A percentile compares a stretch with the other conserved stretches of the same genome.
phyloP scores from a whole-genome alignment of 2,329 filamentous ascomycete genomes.

The Zelopaecilomyces penicillatus region DNA sequence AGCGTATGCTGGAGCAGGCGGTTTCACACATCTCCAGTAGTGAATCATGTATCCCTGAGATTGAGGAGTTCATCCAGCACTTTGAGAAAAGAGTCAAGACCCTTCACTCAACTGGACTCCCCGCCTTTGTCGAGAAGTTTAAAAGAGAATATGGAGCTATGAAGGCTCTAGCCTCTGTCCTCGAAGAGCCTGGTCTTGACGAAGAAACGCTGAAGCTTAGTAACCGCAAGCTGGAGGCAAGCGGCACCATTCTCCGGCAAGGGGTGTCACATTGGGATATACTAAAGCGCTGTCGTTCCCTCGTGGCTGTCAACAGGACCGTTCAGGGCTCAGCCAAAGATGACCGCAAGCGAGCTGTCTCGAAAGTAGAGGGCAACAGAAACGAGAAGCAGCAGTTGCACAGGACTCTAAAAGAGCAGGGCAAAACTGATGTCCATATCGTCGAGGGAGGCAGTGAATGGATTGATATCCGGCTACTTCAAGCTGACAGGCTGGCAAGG shows the following conservation, averaged over 20 bases:
- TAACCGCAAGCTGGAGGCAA: constrained; percentile 16
- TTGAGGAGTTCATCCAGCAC: constrained; percentile 11
- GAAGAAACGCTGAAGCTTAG: constrained; percentile 9
- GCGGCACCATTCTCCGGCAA: constrained; percentile 15
- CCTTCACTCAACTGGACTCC: constrained; percentile 13
- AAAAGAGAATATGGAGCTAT: constrained; percentile 11
- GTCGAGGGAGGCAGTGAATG: constrained; percentile 27
- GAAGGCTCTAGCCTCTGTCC: constrained; percentile 5
- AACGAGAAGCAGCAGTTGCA: constrained; percentile 22
- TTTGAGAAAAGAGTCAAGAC: constrained; percentile 7
- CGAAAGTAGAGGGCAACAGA: constrained; percentile 13
- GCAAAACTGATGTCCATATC: constrained; percentile 26
- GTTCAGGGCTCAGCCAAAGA: constrained; percentile 25
- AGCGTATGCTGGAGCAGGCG: constrained; percentile 8
- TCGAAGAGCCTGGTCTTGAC: constrained; percentile 6
- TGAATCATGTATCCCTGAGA: constrained; percentile 10
- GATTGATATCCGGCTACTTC: constrained; percentile 24
- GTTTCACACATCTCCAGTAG: constrained; percentile 5
- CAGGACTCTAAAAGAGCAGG: constrained; percentile 24
- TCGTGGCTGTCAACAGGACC: constrained; percentile 23
- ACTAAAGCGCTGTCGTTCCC: constrained; percentile 22
- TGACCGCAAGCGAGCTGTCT: constrained; percentile 16
- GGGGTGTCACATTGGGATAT: constrained; percentile 21
- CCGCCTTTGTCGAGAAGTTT: constrained; percentile 14
- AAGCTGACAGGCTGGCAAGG: constrained; percentile 24